phyloP scores from a whole-genome alignment of 306 rosid genomes.

The Pueraria montana region DNA sequence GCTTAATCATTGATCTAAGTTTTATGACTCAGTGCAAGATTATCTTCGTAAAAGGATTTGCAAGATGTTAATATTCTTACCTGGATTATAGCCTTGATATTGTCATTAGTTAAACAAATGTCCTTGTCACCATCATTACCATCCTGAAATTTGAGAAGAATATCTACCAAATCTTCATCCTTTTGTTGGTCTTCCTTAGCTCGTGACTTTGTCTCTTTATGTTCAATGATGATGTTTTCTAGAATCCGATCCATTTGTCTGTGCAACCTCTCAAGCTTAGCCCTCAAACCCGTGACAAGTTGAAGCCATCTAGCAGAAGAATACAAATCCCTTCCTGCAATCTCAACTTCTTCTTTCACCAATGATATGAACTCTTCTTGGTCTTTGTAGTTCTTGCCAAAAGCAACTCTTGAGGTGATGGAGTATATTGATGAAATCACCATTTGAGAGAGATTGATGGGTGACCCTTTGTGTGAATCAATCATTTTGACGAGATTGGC shows the following conservation, averaged over 20 bases:
- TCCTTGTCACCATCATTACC: neutral
- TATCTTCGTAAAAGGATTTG: neutral
- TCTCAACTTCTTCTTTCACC: neutral
- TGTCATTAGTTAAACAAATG: conserved; percentile 36
- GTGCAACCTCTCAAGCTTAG: conserved; percentile 44
- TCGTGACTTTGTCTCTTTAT: conserved; percentile 31
- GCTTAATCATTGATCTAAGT: neutral
- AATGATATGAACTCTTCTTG: conserved; percentile 23
- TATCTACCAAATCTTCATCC: conserved; percentile 19
- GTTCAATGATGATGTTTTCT: conserved; percentile 39
- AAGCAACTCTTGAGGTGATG: conserved; percentile 34
- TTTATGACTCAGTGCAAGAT: neutral
- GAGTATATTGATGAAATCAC: neutral
- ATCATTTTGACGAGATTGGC: conserved; percentile 20
- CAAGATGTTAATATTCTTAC: conserved; percentile 9
- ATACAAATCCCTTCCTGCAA: conserved; percentile 52
- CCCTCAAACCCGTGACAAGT: conserved; percentile 40
- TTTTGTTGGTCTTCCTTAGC: neutral
- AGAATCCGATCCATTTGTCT: conserved; percentile 15
- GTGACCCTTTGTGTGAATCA: conserved; percentile 26
- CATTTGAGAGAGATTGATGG: conserved; percentile 43
- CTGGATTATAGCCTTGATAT: conserved; percentile 43
- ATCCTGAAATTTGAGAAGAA: conserved; percentile 32
- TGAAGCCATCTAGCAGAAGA: conserved; percentile 54
- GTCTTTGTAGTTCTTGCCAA: conserved; percentile 43